Conservation (phyloP, 306 rosid species). For the Ammopiptanthus mongolicus region DNA sequence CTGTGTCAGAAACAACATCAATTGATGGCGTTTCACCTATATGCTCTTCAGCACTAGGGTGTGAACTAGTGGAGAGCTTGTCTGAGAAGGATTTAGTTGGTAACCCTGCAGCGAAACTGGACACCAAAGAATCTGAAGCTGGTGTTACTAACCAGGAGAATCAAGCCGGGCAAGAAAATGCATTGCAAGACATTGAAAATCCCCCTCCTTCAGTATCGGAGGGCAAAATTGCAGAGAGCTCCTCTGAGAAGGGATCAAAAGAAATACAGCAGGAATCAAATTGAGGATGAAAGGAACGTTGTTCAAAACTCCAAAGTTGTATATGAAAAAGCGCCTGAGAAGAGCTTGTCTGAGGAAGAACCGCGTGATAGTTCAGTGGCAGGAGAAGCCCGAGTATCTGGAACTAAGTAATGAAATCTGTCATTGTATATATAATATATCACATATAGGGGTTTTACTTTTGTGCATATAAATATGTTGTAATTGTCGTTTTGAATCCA, state of each 20-base stretch:
- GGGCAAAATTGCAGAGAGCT: constrained; percentile 21
- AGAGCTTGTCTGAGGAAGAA: neutral
- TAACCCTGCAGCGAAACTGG: neutral
- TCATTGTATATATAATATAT: constrained; percentile 11
- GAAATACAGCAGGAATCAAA: constrained; percentile 11
- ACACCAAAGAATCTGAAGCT: constrained; percentile 23
- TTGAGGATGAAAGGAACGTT: neutral
- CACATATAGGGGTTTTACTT: constrained; percentile 5
- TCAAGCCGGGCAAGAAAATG: constrained; percentile 11
- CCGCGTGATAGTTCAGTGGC: neutral
- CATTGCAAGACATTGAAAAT: neutral
- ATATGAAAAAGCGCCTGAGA: neutral
- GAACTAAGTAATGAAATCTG: constrained; percentile 16
- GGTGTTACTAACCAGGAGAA: constrained; percentile 4
- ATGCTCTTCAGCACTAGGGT: constrained; percentile 26
- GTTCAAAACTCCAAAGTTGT: neutral
- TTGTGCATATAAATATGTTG: constrained; percentile 18
- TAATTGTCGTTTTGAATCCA: constrained; percentile 1
- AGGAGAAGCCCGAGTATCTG: constrained; percentile 11
- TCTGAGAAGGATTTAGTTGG: constrained; percentile 25
- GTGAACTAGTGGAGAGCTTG: constrained; percentile 19
- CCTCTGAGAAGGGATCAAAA: constrained; percentile 24
- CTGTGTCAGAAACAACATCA: constrained; percentile 12
- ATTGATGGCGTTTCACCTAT: neutral
- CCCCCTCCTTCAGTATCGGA: constrained; percentile 16